phyloP scores from a whole-genome alignment of 176 grass and related monocot genomes.

The Panicum miliaceum region DNA sequence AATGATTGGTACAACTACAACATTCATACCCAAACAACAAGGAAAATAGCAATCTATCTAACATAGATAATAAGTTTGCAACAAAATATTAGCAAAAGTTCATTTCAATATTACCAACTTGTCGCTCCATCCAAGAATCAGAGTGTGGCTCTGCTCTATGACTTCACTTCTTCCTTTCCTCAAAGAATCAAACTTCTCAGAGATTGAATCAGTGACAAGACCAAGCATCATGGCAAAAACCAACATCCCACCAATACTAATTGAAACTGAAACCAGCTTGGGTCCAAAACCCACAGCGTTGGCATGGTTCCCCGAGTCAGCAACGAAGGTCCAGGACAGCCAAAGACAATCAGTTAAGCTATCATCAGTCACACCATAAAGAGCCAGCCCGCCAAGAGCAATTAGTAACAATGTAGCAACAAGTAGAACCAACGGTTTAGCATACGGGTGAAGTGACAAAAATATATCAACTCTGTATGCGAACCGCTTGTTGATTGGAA shows the following conservation, averaged over 20 bases:
- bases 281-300: conserved; percentile 60
- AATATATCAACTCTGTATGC: conserved; percentile 75
- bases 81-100: not conserved
- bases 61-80: not conserved
- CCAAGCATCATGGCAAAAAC: conserved; percentile 93
- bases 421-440: conserved; percentile 74
- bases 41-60: not conserved
- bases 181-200: conserved; percentile 84
- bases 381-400: conserved; percentile 62
- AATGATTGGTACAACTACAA: not conserved
- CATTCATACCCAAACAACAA: conserved; percentile 1
- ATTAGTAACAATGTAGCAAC: conserved; percentile 75
- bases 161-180: conserved; percentile 85
- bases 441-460: conserved; percentile 68
- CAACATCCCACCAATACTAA: conserved; percentile 82
- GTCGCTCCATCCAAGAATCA: conserved; percentile 82
- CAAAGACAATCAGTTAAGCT: conserved; percentile 68
- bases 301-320: conserved; percentile 82
- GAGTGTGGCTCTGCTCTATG: conserved; percentile 67
- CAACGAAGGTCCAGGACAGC: conserved; percentile 75
- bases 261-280: conserved; percentile 75
- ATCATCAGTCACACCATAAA: conserved; percentile 73
- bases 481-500: conserved; percentile 68
- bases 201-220: conserved; percentile 75
- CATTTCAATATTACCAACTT: conserved; percentile 59